A percentile compares a stretch with the other conserved stretches of the same genome.
Evolutionary conservation across 2,329 filamentous ascomycete genomes (phyloP).

Genomic region (Acephala macrosclerotiorum): DNA sequence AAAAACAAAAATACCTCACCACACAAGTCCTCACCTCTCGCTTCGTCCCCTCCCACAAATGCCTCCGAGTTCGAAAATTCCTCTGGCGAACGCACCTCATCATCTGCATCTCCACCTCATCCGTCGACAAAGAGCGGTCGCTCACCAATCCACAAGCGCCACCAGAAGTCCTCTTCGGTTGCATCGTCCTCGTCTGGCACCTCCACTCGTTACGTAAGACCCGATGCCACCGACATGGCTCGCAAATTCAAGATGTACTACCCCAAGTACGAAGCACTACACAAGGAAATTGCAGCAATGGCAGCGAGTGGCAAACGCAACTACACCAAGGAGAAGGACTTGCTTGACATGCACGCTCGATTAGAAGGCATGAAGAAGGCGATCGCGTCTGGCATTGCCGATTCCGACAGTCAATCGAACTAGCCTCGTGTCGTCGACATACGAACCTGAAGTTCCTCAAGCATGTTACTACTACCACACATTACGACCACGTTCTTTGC

Average conservation of each 20-base stretch:
- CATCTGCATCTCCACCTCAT: conserved; percentile 38
- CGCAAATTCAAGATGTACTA: conserved; percentile 63
- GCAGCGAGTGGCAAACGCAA: conserved; percentile 50
- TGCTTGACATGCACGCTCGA: conserved; percentile 62
- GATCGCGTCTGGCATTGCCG: conserved; percentile 48
- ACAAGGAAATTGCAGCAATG: conserved; percentile 59
- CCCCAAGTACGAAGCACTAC: conserved; percentile 62
- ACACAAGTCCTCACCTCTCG: conserved; percentile 68
- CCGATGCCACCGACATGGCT: conserved; percentile 60
- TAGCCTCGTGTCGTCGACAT: neutral
- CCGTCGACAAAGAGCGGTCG: conserved; percentile 33
- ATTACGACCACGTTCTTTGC: neutral
- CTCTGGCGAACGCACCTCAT: conserved; percentile 38
- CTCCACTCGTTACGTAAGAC: conserved; percentile 45
- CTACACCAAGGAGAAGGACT: conserved; percentile 56
- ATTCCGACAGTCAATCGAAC: conserved; percentile 20
- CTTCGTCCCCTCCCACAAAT: conserved; percentile 71
- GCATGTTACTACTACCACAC: neutral
- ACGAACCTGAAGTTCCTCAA: neutral
- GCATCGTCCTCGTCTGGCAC: conserved; percentile 35
- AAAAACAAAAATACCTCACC: conserved; percentile 60
- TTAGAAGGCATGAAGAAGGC: conserved; percentile 65
- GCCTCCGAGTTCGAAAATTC: conserved; percentile 65
- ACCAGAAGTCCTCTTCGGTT: conserved; percentile 43
- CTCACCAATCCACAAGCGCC: conserved; percentile 42